Conservation (phyloP, 345 rosid species). For the Sisymbrium irio region DNA sequence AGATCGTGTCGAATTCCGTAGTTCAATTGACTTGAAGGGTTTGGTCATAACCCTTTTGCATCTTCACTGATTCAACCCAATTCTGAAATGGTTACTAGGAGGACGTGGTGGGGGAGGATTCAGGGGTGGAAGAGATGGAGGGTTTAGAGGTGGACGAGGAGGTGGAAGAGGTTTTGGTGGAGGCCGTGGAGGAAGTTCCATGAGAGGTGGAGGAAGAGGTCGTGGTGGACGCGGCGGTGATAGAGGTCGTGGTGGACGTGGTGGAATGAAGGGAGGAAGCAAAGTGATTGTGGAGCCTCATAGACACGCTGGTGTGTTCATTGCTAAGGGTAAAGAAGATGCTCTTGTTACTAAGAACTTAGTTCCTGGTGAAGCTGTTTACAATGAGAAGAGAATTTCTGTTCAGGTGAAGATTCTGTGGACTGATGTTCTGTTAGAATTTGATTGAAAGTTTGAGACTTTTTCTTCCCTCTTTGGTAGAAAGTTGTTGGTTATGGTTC, state of each 20-base stretch:
- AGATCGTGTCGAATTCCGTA: background rate
- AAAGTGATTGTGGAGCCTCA: slow-evolving; percentile 81
- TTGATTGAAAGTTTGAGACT: background rate
- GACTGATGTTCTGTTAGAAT: background rate
- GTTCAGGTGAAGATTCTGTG: slow-evolving; percentile 50
- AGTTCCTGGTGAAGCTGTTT: slow-evolving; percentile 84
- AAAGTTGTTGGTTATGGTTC: background rate
- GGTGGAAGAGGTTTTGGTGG: slow-evolving; percentile 30
- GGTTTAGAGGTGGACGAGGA: slow-evolving; percentile 43
- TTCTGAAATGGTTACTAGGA: background rate
- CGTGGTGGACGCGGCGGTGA: slow-evolving; percentile 9
- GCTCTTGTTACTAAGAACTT: slow-evolving; percentile 84
- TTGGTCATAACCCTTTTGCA: background rate
- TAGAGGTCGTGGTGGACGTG: slow-evolving; percentile 49
- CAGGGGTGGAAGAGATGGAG: slow-evolving; percentile 45
- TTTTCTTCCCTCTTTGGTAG: background rate
- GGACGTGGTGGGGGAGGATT: slow-evolving; percentile 19
- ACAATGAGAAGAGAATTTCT: slow-evolving; percentile 72
- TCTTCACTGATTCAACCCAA: background rate
- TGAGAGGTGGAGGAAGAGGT: slow-evolving; percentile 50
- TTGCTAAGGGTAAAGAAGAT: slow-evolving; percentile 89
- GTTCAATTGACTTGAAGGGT: background rate
- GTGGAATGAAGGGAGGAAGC: slow-evolving; percentile 92
- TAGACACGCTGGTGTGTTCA: slow-evolving; percentile 77
- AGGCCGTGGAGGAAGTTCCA: slow-evolving; percentile 36